phyloP scores from a whole-genome alignment of 108 stramenopile genomes.

The Skeletonema tropicum region DNA sequence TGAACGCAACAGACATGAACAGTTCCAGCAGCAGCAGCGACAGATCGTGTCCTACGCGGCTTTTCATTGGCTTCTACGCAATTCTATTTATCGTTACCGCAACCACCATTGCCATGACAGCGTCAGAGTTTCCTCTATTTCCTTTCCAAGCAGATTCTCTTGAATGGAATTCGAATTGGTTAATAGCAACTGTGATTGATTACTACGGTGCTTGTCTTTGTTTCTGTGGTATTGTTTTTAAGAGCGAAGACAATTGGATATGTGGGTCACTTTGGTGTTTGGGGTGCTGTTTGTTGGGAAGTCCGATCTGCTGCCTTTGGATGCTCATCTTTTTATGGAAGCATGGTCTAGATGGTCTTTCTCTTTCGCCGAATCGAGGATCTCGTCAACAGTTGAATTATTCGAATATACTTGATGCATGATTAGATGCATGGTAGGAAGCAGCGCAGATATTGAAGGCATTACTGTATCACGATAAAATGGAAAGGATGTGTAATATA shows the following conservation, averaged over 20 bases:
- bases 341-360: slow-evolving; percentile 4
- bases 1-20: neutral
- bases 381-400: neutral
- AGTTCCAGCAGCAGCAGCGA: neutral
- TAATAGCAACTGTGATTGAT: slow-evolving; percentile 17
- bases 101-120: neutral
- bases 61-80: neutral
- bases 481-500: too few relatives aligned
- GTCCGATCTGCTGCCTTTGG: slow-evolving; percentile 20
- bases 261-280: slow-evolving; percentile 9
- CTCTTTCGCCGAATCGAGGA: slow-evolving; percentile 3
- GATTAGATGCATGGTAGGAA: too few relatives aligned
- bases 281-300: slow-evolving; percentile 11
- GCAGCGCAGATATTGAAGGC: too few relatives aligned
- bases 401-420: too few relatives aligned
- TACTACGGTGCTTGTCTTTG: slow-evolving; percentile 26
- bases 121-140: slow-evolving; percentile 3
- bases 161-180: slow-evolving; percentile 12
- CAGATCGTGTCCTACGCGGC: neutral
- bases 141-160: slow-evolving; percentile 3
- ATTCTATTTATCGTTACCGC: neutral
- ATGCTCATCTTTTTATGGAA: slow-evolving; percentile 15
- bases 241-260: slow-evolving; percentile 3
- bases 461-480: too few relatives aligned
- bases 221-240: slow-evolving; percentile 8